A percentile compares a stretch with the other conserved stretches of the same genome.
Evolutionary conservation across 805 yeast genomes (phyloP).

Genomic region (Lipomyces spencermartinsiae): DNA sequence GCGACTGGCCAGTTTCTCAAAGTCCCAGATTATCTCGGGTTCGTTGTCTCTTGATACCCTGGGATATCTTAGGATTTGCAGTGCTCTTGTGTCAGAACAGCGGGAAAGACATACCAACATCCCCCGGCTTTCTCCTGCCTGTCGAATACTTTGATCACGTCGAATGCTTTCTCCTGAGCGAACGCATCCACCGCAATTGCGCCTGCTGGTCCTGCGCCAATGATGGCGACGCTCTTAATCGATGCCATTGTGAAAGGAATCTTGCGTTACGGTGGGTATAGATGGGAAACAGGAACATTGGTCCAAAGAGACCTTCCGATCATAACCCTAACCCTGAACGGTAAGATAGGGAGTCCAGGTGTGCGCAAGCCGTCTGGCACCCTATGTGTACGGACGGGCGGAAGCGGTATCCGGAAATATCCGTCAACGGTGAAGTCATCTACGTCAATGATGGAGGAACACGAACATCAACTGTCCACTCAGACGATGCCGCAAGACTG

Average conservation of each 20-base stretch:
- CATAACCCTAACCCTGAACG: too few relatives aligned
- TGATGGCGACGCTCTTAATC: neutral
- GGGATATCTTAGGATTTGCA: neutral
- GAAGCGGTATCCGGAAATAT: too few relatives aligned
- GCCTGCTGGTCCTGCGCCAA: slow-evolving; percentile 1
- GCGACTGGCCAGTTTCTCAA: slow-evolving; percentile 5
- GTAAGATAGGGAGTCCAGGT: too few relatives aligned
- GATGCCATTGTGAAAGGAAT: slow-evolving; percentile 2
- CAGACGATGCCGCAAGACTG: too few relatives aligned
- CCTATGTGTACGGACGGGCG: too few relatives aligned
- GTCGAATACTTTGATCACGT: neutral
- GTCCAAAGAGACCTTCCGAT: neutral
- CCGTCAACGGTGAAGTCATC: too few relatives aligned
- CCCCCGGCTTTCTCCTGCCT: slow-evolving; percentile 1
- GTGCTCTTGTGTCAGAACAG: neutral
- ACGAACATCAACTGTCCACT: too few relatives aligned
- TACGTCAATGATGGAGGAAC: too few relatives aligned
- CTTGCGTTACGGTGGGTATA: neutral
- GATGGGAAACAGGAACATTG: neutral
- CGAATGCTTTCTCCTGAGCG: neutral
- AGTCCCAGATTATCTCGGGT: slow-evolving; percentile 1
- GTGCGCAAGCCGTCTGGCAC: too few relatives aligned
- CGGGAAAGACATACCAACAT: slow-evolving; percentile 4
- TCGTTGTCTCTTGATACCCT: neutral
- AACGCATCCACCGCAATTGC: slow-evolving; percentile 1